Conservation (phyloP, 139 green algal genomes). For the Astrephomene gubernaculifera region DNA sequence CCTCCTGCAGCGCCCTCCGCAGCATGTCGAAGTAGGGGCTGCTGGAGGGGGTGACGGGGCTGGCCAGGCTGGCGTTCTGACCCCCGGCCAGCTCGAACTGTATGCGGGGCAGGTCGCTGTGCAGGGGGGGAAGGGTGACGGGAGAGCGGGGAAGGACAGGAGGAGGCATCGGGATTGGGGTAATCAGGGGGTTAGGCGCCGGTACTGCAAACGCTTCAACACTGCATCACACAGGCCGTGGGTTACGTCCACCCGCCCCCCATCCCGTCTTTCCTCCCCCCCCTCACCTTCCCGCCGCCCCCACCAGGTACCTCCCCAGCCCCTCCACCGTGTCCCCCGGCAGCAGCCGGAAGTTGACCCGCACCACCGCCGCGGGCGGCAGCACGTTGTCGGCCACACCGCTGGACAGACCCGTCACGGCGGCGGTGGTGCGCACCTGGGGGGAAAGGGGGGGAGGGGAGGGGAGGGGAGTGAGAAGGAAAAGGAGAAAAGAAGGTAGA, state of each 20-base stretch:
- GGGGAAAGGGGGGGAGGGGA: background rate
- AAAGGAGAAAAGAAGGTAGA: no score
- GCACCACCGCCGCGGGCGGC: constrained; percentile 54
- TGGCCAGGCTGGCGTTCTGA: constrained; percentile 9
- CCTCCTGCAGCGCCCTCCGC: constrained; percentile 51
- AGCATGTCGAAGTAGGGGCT: constrained; percentile 63
- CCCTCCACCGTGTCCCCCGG: constrained; percentile 48
- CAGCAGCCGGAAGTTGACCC: constrained; percentile 74
- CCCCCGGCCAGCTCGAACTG: background rate
- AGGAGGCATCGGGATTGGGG: no score
- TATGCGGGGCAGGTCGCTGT: constrained; percentile 16
- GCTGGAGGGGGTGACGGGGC: constrained; percentile 53
- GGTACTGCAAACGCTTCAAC: no score
- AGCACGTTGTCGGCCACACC: constrained; percentile 75
- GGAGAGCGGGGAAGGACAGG: no score
- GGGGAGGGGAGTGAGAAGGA: background rate
- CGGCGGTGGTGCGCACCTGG: constrained; percentile 65
- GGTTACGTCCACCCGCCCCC: no score
- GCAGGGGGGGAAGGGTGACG: background rate
- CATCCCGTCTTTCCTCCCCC: no score
- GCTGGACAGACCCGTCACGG: constrained; percentile 46
- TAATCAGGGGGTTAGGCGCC: no score
- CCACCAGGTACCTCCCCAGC: constrained; percentile 4
- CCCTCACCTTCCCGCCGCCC: constrained; percentile 27
- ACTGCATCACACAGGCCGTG: no score